Conservation (phyloP, 805 yeast genomes). For the Wickerhamia fluorescens region DNA sequence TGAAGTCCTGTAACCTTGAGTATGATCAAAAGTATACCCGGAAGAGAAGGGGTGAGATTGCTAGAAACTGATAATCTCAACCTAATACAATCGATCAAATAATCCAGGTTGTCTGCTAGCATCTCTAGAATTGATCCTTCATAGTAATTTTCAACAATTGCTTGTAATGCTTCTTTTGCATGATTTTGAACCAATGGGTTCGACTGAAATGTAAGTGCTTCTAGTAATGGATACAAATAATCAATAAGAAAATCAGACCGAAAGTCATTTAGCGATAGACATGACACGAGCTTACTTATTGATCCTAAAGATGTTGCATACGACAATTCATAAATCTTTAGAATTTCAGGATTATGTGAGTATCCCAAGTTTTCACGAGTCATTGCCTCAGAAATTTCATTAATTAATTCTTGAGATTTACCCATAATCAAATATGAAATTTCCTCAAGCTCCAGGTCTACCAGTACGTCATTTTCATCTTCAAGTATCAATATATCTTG, state of each 20-base stretch:
- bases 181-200: conserved; percentile 43
- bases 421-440: conserved; percentile 22
- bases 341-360: conserved; percentile 2
- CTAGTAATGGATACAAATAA: conserved; percentile 63
- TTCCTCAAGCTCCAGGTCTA: conserved; percentile 15
- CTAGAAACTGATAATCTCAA: conserved; percentile 60
- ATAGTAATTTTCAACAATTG: conserved; percentile 37
- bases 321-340: conserved; percentile 16
- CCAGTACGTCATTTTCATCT: conserved; percentile 8
- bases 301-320: conserved; percentile 40
- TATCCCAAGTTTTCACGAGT: conserved; percentile 2
- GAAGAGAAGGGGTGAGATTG: conserved; percentile 61
- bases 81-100: conserved; percentile 74
- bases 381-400: conserved; percentile 16
- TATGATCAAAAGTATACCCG: conserved; percentile 62
- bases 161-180: conserved; percentile 48
- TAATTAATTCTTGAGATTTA: conserved; percentile 37
- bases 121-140: conserved; percentile 49
- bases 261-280: conserved; percentile 22
- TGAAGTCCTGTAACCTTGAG: conserved; percentile 64
- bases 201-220: conserved; percentile 53
- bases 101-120: conserved; percentile 67
- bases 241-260: conserved; percentile 56
- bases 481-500: conserved; percentile 14
- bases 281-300: conserved; percentile 25